Evolutionary conservation across 2,329 filamentous ascomycete genomes (phyloP).

Genomic region (Aspergillus versicolor): DNA sequence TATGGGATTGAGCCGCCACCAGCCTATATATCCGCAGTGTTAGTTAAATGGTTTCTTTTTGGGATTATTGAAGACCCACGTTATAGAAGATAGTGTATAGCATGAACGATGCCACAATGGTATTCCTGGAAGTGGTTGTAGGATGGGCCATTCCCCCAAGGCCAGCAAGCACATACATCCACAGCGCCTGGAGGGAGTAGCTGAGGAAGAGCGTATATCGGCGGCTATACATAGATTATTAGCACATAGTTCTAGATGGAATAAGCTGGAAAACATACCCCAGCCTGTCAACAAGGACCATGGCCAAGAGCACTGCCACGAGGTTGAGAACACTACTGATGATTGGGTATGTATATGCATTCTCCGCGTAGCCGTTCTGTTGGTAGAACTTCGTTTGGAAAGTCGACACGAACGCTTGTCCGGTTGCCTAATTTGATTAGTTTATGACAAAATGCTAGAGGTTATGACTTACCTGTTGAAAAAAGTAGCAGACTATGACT

Average conservation of each 20-base stretch:
- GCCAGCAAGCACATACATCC: background rate
- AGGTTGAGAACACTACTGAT: background rate
- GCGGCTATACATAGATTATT: background rate
- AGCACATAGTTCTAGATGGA: too few species aligned
- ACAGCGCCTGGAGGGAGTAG: background rate
- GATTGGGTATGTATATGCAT: background rate
- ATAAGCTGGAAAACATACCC: background rate
- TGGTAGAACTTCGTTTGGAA: background rate
- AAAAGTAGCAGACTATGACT: background rate
- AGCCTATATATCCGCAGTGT: background rate
- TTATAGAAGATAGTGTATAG: background rate
- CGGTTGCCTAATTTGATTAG: background rate
- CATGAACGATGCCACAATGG: background rate
- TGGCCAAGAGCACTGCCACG: background rate
- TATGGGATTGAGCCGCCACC: constrained; percentile 1
- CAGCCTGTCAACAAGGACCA: background rate
- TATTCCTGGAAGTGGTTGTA: background rate
- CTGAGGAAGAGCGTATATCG: background rate
- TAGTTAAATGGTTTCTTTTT: too few species aligned
- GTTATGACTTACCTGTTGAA: background rate
- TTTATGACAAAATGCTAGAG: background rate
- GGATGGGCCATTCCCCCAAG: background rate
- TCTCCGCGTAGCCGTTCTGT: background rate
- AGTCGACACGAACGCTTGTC: background rate
- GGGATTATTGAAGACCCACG: background rate